Evolutionary conservation across 192 early-diverging fungal genomes (phyloP).

Genomic region (Coemansia javaensis): DNA sequence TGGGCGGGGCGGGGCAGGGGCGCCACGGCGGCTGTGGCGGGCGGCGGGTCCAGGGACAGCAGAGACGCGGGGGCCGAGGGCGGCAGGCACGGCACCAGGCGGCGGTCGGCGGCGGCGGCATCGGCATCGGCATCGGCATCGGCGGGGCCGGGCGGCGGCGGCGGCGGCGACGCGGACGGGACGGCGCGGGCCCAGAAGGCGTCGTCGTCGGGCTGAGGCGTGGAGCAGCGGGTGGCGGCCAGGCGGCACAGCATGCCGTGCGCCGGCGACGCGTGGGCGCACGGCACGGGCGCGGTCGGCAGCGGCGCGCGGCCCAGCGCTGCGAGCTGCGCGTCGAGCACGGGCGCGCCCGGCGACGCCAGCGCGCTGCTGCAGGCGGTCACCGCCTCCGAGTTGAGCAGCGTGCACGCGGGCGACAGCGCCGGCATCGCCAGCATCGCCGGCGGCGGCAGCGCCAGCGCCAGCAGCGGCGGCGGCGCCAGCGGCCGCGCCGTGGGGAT

Average conservation of each 20-base stretch:
- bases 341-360: constrained; percentile 17
- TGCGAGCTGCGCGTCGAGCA: constrained; percentile 5
- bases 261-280: constrained; percentile 15
- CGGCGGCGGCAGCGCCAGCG: neutral
- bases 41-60: too few species aligned
- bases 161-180: neutral
- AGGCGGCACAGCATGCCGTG: constrained; percentile 44
- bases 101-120: too few species aligned
- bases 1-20: constrained; percentile 19
- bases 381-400: constrained; percentile 21
- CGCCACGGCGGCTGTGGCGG: constrained; percentile 1
- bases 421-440: constrained; percentile 17
- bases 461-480: neutral
- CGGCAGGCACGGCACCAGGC: neutral
- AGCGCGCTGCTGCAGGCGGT: constrained; percentile 19
- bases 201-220: neutral
- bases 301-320: constrained; percentile 1
- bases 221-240: constrained; percentile 12
- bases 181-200: too few species aligned
- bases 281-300: constrained; percentile 3
- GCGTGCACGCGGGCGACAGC: constrained; percentile 25
- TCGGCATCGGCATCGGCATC: too few species aligned
- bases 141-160: neutral
- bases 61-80: too few species aligned
- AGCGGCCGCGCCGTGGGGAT: constrained; percentile 12